Percentiles rank a stretch among this genome's conserved stretches.
Evolutionary conservation across 2,329 filamentous ascomycete species (phyloP).

Genomic region (Aspergillus oerlinghausenensis): DNA sequence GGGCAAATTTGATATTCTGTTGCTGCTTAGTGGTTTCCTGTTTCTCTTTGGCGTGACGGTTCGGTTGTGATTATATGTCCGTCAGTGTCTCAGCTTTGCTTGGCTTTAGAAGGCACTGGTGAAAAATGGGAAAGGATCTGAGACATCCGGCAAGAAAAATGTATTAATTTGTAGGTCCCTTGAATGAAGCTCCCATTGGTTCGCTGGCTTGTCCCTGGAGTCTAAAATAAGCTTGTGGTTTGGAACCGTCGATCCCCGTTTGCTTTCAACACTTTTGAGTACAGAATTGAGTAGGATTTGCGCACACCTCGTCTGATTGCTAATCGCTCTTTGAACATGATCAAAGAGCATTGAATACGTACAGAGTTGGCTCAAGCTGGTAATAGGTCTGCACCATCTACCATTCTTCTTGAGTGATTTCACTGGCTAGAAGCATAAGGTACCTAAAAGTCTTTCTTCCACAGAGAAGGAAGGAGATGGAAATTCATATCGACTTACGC

Average conservation of each 20-base stretch:
- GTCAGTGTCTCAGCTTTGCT: conserved; percentile 14
- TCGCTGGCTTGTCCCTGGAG: background rate
- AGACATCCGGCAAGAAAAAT: conserved; percentile 11
- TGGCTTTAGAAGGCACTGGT: conserved; percentile 10
- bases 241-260: background rate
- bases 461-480: background rate
- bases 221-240: background rate
- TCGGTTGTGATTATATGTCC: conserved; percentile 27
- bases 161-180: background rate
- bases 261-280: background rate
- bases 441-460: background rate
- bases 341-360: background rate
- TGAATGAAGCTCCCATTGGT: background rate
- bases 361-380: background rate
- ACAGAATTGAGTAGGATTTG: background rate
- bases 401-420: too few species aligned
- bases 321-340: background rate
- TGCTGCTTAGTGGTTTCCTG: conserved; percentile 14
- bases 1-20: conserved; percentile 11
- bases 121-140: conserved; percentile 21
- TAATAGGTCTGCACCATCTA: background rate
- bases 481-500: background rate
- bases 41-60: conserved; percentile 31
- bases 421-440: background rate
- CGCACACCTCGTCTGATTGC: background rate